Evolutionary conservation across 129 eudicot genomes (phyloP), one percentile per base, ranked within the genome.

Genomic region (Solidago caesia): DNA sequence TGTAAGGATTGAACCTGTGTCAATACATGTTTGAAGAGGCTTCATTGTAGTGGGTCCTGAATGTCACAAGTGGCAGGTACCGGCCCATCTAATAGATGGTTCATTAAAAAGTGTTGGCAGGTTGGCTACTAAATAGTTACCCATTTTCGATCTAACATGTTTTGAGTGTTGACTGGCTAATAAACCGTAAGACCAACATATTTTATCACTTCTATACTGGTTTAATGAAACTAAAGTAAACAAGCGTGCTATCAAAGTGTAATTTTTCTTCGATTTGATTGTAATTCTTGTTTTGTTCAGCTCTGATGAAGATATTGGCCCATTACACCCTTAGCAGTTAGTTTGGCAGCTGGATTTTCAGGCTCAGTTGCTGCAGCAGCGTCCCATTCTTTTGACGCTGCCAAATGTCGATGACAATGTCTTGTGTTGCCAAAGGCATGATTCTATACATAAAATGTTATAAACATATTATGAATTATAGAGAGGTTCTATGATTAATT

Each of bases 301-400:
- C 74, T 77, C 80, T 25, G 85, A 84, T 76, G 91, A 82, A 52
- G 98, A 92, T 79, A 61, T 93, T 67, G 92, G 89, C 52, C 92
- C 96, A 11, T 75, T 93, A 67, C 87, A 96, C 68, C 96, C 96
- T 46, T 75, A 68, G 84, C 88, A 39, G 86, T 90, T 66, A 90
- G 94, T 80, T 74, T 85, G 48, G 89, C 96, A 21, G 94, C 91
- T 81, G 96, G 96, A 44, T 60, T 90, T 69, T 90, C 94, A 66
- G 94, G 94, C 26, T 83, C 94, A 29, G n/a, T 90, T 78, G 96
- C 94, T 75, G 94, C 91, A 42, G 89, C 89, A 68, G 88, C 87
- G 68, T 90, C 96, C 60, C 98, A 92, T 89, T 78, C 92, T 72
- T 92, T 92, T 84, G 98, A 92, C 82, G 87, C 95, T 59, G 87